Evolutionary conservation across 345 rosid species (phyloP).

Genomic region (Dovyalis caffra): DNA sequence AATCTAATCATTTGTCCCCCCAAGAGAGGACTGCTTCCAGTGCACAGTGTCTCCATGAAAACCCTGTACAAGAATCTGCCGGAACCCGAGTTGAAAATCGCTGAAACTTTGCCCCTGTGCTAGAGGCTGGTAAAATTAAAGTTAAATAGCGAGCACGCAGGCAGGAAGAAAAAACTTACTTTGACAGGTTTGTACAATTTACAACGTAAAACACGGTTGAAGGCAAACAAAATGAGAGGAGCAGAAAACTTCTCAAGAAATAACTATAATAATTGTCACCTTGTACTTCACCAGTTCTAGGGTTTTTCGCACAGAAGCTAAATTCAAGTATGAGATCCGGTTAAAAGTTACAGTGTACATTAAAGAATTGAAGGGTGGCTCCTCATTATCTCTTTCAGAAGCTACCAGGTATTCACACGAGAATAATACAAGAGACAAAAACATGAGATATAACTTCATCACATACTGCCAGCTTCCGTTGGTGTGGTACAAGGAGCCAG

Average conservation of each 20-base stretch:
- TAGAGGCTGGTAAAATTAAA: not conserved
- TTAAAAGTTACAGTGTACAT: constrained; percentile 50
- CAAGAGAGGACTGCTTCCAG: not conserved
- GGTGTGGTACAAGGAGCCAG: constrained; percentile 63
- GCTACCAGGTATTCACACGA: constrained; percentile 49
- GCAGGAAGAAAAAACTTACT: not conserved
- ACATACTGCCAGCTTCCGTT: constrained; percentile 37
- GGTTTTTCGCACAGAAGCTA: constrained; percentile 27
- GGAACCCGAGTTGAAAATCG: not conserved
- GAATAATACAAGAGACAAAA: constrained; percentile 26
- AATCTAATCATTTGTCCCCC: not conserved
- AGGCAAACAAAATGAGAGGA: not conserved
- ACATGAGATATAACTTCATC: constrained; percentile 16
- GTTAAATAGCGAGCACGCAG: not conserved
- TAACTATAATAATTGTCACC: constrained; percentile 32
- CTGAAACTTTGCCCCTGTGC: not conserved
- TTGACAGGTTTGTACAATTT: not conserved
- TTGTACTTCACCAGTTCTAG: constrained; percentile 35
- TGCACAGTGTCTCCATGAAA: not conserved
- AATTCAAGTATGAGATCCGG: constrained; percentile 36
- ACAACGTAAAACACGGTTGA: not conserved
- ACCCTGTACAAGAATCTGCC: not conserved
- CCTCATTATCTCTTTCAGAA: constrained; percentile 28
- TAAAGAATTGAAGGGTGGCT: constrained; percentile 52
- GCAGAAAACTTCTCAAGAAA: constrained; percentile 13